phyloP scores from a whole-genome alignment of 2,329 filamentous ascomycete species.

The Penicillium rolfsii region DNA sequence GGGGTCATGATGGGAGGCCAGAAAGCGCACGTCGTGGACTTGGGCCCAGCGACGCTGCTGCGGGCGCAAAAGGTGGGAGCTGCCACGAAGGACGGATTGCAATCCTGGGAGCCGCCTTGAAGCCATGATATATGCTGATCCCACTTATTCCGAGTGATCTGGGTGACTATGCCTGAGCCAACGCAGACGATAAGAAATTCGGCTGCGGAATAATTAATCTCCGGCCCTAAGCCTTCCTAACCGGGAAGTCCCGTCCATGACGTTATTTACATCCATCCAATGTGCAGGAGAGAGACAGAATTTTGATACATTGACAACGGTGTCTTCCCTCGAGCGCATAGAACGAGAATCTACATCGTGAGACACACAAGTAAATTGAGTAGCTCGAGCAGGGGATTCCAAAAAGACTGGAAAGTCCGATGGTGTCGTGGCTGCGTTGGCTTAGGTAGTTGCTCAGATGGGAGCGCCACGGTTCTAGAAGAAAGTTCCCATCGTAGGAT shows the following conservation, averaged over 20 bases:
- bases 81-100: slow-evolving; percentile 49
- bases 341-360: not conserved
- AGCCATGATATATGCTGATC: slow-evolving; percentile 47
- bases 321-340: no score
- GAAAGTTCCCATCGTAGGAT: not conserved
- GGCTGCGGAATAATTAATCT: not conserved
- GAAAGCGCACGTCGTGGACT: slow-evolving; percentile 88
- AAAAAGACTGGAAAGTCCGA: not conserved
- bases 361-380: not conserved
- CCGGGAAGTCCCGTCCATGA: not conserved
- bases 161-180: no score
- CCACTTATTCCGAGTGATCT: not conserved
- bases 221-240: not conserved
- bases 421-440: not conserved
- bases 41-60: slow-evolving; percentile 83
- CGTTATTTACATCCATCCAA: not conserved
- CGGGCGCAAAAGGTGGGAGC: slow-evolving; percentile 33
- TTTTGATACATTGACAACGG: no score
- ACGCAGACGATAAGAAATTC: not conserved
- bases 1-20: slow-evolving; percentile 74
- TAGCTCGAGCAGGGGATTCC: not conserved
- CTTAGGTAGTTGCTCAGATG: not conserved
- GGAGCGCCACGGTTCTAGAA: not conserved
- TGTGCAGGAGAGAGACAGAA: no score
- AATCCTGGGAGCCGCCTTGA: slow-evolving; percentile 54